These are phyloP conservation scores for Penicillium nordicum DNA, from an alignment of 2,329 filamentous ascomycete genomes.

Conservation along the genomic window DNA sequence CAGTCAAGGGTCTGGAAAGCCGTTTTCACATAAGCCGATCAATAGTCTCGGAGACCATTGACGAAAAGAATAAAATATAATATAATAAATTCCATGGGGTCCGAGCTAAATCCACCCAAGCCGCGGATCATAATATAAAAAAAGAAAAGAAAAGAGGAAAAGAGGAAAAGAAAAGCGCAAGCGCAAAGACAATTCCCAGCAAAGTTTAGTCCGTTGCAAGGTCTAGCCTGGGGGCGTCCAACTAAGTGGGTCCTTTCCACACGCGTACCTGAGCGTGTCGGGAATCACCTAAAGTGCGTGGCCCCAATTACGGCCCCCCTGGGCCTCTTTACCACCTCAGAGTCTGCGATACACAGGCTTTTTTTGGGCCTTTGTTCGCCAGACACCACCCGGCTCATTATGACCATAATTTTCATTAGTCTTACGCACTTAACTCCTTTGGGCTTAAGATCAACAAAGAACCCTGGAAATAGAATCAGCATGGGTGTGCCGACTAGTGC, in stretches of 20 bases:
- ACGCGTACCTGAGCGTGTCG: constrained; percentile 13
- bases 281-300: constrained; percentile 9
- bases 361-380: constrained; percentile 1
- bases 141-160: background rate
- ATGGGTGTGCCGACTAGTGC: background rate
- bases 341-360: constrained; percentile 5
- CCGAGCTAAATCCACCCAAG: background rate
- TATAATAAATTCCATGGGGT: background rate
- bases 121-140: constrained; percentile 6
- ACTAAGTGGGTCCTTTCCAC: constrained; percentile 11
- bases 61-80: background rate
- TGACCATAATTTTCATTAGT: constrained; percentile 3
- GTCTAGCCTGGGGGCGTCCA: constrained; percentile 26
- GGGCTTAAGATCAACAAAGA: constrained; percentile 15
- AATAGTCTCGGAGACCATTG: background rate
- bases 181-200: background rate
- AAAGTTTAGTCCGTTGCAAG: constrained; percentile 24
- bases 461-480: constrained; percentile 7
- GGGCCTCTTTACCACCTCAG: background rate
- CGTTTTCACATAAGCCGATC: background rate
- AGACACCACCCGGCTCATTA: constrained; percentile 2
- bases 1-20: background rate
- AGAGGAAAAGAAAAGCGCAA: background rate
- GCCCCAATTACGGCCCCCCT: background rate
- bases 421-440: constrained; percentile 6